phyloP scores from a whole-genome alignment of 768 basidiomycete species.

The Pisolithus sp. region DNA sequence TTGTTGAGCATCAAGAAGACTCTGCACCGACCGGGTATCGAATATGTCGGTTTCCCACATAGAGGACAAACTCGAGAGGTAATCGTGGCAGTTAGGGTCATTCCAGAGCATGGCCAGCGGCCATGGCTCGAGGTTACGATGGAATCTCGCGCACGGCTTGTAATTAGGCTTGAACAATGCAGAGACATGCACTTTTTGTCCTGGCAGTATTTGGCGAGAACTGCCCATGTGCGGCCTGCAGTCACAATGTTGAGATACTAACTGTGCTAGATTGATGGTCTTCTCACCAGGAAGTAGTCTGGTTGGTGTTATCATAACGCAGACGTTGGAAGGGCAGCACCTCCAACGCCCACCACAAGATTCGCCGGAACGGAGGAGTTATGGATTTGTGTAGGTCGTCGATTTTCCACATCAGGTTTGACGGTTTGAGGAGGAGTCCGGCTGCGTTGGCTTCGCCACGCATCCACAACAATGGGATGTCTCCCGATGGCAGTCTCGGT shows the following conservation, averaged over 20 bases:
- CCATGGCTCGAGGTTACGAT: constrained; percentile 17
- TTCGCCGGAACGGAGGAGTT: constrained; percentile 9
- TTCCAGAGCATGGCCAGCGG: constrained; percentile 27
- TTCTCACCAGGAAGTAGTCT: constrained; percentile 16
- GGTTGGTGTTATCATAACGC: constrained; percentile 23
- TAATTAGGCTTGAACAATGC: constrained; percentile 26
- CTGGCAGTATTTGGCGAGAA: constrained; percentile 21
- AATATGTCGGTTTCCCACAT: constrained; percentile 27
- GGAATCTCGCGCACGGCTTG: constrained; percentile 20
- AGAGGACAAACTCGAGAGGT: constrained; percentile 11
- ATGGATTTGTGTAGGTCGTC: constrained; percentile 21
- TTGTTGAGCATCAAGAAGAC: constrained; percentile 14
- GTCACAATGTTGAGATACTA: constrained; percentile 3
- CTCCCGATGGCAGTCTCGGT: constrained; percentile 21
- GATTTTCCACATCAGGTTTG: constrained; percentile 24
- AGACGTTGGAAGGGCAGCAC: constrained; percentile 18
- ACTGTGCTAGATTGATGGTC: background rate
- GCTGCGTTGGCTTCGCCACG: constrained; percentile 23
- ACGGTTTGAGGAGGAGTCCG: constrained; percentile 17
- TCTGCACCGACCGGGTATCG: constrained; percentile 13
- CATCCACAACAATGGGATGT: constrained; percentile 28
- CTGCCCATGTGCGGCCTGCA: constrained; percentile 22
- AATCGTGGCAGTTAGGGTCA: constrained; percentile 16
- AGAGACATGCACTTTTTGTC: constrained; percentile 28
- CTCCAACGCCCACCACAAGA: constrained; percentile 21